Evolutionary conservation across 1,139 yeast genomes (phyloP).

Genomic region (Sugiyamaella novakii): DNA sequence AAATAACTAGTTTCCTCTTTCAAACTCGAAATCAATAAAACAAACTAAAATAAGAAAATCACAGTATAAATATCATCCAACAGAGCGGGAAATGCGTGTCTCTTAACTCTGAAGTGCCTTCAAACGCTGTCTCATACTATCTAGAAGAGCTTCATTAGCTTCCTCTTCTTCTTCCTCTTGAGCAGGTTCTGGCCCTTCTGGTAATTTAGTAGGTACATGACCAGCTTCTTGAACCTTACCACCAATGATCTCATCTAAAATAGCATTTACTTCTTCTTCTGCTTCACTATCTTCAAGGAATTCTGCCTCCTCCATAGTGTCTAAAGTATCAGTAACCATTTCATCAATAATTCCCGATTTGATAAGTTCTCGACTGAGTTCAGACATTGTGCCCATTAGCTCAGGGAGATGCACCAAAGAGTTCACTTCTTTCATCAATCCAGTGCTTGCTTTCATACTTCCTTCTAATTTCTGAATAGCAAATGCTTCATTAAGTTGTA

Average conservation of each 20-base stretch:
- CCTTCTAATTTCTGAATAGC: constrained; percentile 82
- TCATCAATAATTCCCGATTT: constrained; percentile 89
- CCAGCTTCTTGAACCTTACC: constrained; percentile 43
- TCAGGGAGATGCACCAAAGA: constrained; percentile 77
- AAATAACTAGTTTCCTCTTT: too few species aligned
- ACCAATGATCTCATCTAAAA: constrained; percentile 55
- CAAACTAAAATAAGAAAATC: too few species aligned
- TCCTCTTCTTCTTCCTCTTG: constrained; percentile 56
- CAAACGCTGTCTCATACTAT: constrained; percentile 86
- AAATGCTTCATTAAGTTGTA: constrained; percentile 92
- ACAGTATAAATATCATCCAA: constrained; percentile 12
- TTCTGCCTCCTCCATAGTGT: constrained; percentile 65
- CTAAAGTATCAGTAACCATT: constrained; percentile 91
- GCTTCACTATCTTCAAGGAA: constrained; percentile 68
- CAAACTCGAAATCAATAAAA: too few species aligned
- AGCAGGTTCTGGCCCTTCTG: constrained; percentile 46
- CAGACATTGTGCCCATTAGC: constrained; percentile 81
- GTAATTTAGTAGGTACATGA: constrained; percentile 44
- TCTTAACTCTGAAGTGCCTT: constrained; percentile 76
- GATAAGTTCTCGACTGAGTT: constrained; percentile 81
- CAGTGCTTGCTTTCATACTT: constrained; percentile 76
- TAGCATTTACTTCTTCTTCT: constrained; percentile 67
- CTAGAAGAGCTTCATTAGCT: constrained; percentile 72
- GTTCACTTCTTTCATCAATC: constrained; percentile 87
- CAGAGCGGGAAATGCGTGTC: background rate